Base-by-base conservation (phyloP, 2,329 filamentous ascomycete species). In the Pseudofabraea citricarpa region DNA sequence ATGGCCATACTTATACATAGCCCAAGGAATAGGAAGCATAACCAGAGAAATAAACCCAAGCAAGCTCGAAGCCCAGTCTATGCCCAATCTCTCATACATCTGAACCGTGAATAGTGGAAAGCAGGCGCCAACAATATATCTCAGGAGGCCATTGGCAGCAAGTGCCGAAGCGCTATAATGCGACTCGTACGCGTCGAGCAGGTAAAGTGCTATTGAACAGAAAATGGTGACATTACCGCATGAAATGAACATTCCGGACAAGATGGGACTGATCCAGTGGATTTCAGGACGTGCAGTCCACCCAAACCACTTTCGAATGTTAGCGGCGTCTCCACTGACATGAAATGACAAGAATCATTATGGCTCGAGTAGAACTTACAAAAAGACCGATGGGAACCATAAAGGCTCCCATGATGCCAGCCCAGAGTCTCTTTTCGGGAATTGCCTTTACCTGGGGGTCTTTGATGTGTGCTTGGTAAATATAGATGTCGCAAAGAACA, bases 151-250 rank as follows among this genome's bases (percentile, higher is more conserved):
- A 47, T 82, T 83, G 1, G 81, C 80, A 6, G 74, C 77, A 38
- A 75, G 64, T 0, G 77, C 77, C 45, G 73, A 80, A 1, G 79
- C 79, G 1, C 79, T 72, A 8, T 74, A 72, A 12, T 68, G 64
- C 0, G 73, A 69, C 4, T 73, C 68, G 51, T 81, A 83, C 0
- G 71, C 70, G 50, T 83, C 79, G 6, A 72, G 64, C 2, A 72
- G 66, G 52, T 81, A 82, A 52, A 69, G 68, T 18, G 70, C 64
- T 2, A 70, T 65, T 40, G 55, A 53, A 26, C 18, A 29, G 51
- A 83, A 83, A 2, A 83, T 64, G 46, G 71, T 76, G 1, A 82
- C 59, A 51, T 81, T 81, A 1, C 78, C 79, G 69, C 74, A 79
- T 0, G 74, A 74, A 53, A 83, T 82, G 0, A 73, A 65, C 3